Evolutionary conservation across 2,329 filamentous ascomycete species (phyloP).

Genomic region (Phialophora expanda): DNA sequence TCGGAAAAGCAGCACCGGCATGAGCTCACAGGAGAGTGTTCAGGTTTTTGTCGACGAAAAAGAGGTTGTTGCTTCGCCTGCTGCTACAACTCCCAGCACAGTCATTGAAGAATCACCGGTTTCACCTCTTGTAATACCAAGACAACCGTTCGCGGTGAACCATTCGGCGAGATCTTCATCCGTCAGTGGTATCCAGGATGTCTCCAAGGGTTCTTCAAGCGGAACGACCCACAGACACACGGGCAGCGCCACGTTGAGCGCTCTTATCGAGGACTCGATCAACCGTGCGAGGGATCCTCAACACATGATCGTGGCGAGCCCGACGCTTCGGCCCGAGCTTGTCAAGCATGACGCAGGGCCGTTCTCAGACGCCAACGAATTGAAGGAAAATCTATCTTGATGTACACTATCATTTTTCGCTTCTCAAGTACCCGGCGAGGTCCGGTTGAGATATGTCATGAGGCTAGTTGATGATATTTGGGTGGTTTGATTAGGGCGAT

Average conservation of each 20-base stretch:
- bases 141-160: slow-evolving; percentile 32
- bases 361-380: slow-evolving; percentile 53
- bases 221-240: slow-evolving; percentile 37
- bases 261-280: slow-evolving; percentile 43
- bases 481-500: slow-evolving; percentile 19
- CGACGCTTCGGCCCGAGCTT: slow-evolving; percentile 37
- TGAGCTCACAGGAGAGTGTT: slow-evolving; percentile 26
- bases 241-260: slow-evolving; percentile 43
- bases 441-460: slow-evolving; percentile 16
- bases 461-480: slow-evolving; percentile 29
- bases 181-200: slow-evolving; percentile 33
- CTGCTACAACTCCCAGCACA: slow-evolving; percentile 20
- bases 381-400: slow-evolving; percentile 41
- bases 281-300: slow-evolving; percentile 36
- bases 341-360: slow-evolving; percentile 47
- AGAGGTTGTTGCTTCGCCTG: slow-evolving; percentile 33
- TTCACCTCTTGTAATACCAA: slow-evolving; percentile 31
- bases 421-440: slow-evolving; percentile 13
- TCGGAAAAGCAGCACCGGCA: slow-evolving; percentile 36
- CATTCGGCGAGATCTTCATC: slow-evolving; percentile 35
- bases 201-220: slow-evolving; percentile 11
- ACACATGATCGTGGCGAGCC: slow-evolving; percentile 25
- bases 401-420: slow-evolving; percentile 24
- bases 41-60: slow-evolving; percentile 36
- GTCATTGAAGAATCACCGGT: slow-evolving; percentile 22